Conservation (phyloP, 2,329 filamentous ascomycete species). For the Aspergillus sp. region DNA sequence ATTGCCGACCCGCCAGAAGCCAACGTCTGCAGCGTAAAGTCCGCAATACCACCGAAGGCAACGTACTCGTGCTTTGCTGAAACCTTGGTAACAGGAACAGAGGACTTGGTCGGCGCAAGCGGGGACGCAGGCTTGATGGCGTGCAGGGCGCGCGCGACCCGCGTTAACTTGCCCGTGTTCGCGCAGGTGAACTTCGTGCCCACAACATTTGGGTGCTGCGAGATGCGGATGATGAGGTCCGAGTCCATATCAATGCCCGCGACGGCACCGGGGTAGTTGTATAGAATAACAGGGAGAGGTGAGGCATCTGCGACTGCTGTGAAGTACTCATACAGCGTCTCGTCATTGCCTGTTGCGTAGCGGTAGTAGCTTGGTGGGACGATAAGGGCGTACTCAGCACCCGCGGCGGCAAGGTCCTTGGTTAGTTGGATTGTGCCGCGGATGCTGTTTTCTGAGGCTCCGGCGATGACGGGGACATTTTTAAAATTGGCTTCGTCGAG, state of each 20-base stretch:
- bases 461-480: conserved; percentile 76
- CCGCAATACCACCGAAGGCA: conserved; percentile 85
- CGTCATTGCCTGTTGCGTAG: conserved; percentile 67
- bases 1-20: conserved; percentile 79
- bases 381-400: conserved; percentile 77
- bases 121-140: conserved; percentile 62
- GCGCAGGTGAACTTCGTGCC: conserved; percentile 92
- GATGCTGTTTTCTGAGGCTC: conserved; percentile 78
- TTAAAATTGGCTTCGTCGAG: conserved; percentile 77
- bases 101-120: conserved; percentile 26
- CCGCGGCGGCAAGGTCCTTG: conserved; percentile 64
- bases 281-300: conserved; percentile 76
- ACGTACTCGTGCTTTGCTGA: conserved; percentile 60
- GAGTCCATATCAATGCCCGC: conserved; percentile 88
- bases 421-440: conserved; percentile 75
- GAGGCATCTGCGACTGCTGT: conserved; percentile 71
- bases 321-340: conserved; percentile 72
- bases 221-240: conserved; percentile 77
- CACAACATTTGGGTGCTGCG: conserved; percentile 77
- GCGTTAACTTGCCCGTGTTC: conserved; percentile 84
- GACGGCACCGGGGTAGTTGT: conserved; percentile 89
- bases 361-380: conserved; percentile 84
- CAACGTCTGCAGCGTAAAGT: conserved; percentile 82
- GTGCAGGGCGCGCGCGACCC: conserved; percentile 70
- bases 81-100: conserved; percentile 27